Conservation (phyloP, 306 rosid genomes). For the Cucumis cinereus region DNA sequence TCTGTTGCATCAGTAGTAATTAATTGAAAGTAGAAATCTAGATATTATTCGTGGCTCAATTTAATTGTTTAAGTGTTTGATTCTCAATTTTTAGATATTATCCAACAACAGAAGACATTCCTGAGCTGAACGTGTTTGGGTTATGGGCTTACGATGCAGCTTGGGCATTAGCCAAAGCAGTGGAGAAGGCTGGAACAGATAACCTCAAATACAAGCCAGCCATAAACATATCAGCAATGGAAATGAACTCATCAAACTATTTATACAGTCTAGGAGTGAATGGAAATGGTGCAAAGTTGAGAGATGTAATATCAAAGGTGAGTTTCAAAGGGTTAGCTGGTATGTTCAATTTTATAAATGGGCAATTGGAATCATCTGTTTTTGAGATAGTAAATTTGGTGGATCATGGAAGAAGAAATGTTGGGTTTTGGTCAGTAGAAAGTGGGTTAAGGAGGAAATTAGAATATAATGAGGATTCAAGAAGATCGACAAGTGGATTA, state of each 20-base stretch:
- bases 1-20: too few species aligned
- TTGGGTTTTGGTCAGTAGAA: conserved; percentile 41
- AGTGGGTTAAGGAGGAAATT: conserved; percentile 22
- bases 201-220: not conserved
- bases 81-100: not conserved
- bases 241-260: conserved; percentile 11
- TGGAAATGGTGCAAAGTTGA: conserved; percentile 21
- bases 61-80: too few species aligned
- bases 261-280: conserved; percentile 24
- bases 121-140: conserved; percentile 18
- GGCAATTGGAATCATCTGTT: conserved; percentile 2
- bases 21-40: too few species aligned
- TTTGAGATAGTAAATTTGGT: conserved; percentile 26
- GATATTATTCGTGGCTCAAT: too few species aligned
- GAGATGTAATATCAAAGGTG: conserved; percentile 15
- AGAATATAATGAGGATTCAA: too few species aligned
- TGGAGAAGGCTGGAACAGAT: conserved; percentile 13
- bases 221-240: not conserved
- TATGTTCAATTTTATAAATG: conserved; percentile 6
- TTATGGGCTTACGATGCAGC: conserved; percentile 44
- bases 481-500: not conserved
- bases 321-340: conserved; percentile 18
- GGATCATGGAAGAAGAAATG: conserved; percentile 17
- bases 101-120: conserved; percentile 13
- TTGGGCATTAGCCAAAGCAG: conserved; percentile 35